phyloP scores from a whole-genome alignment of 164 flowering plant genomes.

The Akebia trifoliata region DNA sequence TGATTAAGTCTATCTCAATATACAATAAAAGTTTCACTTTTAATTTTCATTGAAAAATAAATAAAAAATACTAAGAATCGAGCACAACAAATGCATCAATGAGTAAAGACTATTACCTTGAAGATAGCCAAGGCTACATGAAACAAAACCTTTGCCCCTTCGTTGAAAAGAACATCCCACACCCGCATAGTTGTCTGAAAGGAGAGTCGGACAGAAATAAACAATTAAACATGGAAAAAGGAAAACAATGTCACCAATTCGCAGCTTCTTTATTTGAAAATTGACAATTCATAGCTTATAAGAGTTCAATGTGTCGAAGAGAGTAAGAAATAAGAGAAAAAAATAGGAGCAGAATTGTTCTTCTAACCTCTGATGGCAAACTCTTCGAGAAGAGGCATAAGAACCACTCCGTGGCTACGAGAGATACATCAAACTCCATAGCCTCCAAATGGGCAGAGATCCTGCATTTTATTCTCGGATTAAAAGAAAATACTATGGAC shows the following conservation, averaged over 20 bases:
- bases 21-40: no score
- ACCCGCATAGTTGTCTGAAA: slow-evolving; percentile 85
- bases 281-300: no score
- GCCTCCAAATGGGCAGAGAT: slow-evolving; percentile 77
- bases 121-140: slow-evolving; percentile 88
- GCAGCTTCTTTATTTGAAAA: no score
- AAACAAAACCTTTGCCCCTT: slow-evolving; percentile 87
- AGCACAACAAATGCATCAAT: no score
- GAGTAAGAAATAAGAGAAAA: background rate
- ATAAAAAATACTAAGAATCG: background rate
- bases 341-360: background rate
- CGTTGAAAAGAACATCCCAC: slow-evolving; percentile 96
- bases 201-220: background rate
- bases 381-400: slow-evolving; percentile 93
- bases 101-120: slow-evolving; percentile 60
- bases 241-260: background rate
- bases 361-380: slow-evolving; percentile 89
- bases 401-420: slow-evolving; percentile 96
- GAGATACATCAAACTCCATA: slow-evolving; percentile 88
- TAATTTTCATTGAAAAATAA: background rate
- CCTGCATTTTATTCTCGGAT: slow-evolving; percentile 41
- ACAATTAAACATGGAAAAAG: background rate
- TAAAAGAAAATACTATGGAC: slow-evolving; percentile 1
- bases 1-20: no score
- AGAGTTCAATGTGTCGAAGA: no score